Base-by-base conservation (phyloP, 495 filamentous ascomycete species). In the Annulohypoxylon nitens region DNA sequence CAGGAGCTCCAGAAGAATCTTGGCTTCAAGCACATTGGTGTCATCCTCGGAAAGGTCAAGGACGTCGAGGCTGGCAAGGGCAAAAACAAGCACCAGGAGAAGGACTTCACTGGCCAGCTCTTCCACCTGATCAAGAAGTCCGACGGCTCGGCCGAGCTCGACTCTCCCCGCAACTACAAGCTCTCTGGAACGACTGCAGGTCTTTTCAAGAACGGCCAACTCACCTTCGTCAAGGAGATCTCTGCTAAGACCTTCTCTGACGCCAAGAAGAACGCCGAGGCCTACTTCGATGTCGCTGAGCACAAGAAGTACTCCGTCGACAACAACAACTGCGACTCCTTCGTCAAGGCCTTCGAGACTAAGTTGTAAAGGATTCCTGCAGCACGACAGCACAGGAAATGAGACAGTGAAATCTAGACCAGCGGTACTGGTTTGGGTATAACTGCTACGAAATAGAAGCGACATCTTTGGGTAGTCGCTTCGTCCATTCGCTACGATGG, bases 21-120 rank as follows among this genome's bases (percentile, higher is more conserved):
- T n/a, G 26, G 50, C 50, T 54, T 54, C 26, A 54, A 54, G 26
- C 26, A 54, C 26, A 14, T 54, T 14, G 26, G 50, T 54, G 50
- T 54, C n/a, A 20, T 47, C 16, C 11, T 47, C 7, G 43, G 43
- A 47, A 47, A 47, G 43, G 43, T 47, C 8, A 47, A 47, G 43
- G 43, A 47, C 16, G 43, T 47, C 18, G 43, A 47, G 43, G 8
- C n/a, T 20, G 43, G 43, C 43, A 47, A 47, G 43, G 43, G 43
- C 43, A 47, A 47, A n/a, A 47, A 47, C 43, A 47, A 47, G 43
- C 43, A 47, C 43, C n/a, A 1, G 10, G 43, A 18, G 4, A 47
- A 47, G 43, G 43, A 47, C n/a, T 47, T 47, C 43, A 47, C n/a
- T 20, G 43, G 43, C 43, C 43, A 47, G 43, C 43, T 47, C 43